These are phyloP conservation scores for Xerocomus nothofagi DNA, from an alignment of 1,284 basidiomycete species.

Conservation along the genomic window DNA sequence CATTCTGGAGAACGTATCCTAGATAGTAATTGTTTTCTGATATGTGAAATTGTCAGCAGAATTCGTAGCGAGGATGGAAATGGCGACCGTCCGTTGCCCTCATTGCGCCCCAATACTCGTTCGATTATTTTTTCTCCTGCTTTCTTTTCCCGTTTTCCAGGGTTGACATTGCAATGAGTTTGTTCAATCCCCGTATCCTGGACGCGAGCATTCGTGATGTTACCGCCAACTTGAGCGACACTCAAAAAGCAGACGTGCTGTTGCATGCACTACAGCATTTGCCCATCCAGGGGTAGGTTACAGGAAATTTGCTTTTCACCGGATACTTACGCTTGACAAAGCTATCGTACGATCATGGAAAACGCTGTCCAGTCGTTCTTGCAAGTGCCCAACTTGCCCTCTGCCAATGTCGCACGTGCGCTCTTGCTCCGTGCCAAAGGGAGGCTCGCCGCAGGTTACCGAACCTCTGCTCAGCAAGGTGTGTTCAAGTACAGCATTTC, in stretches of 20 bases:
- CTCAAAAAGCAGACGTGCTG: slow-evolving; percentile 62
- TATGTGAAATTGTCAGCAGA: too few species aligned
- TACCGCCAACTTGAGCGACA: slow-evolving; percentile 8
- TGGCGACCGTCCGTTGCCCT: slow-evolving; percentile 19
- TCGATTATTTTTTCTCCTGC: neutral
- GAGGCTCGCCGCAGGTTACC: slow-evolving; percentile 57
- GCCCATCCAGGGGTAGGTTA: slow-evolving; percentile 43
- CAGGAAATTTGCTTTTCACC: slow-evolving; percentile 27
- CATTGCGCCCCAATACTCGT: slow-evolving; percentile 8
- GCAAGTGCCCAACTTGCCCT: slow-evolving; percentile 51
- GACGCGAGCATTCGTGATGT: slow-evolving; percentile 18
- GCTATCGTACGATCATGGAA: slow-evolving; percentile 64
- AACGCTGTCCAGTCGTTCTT: slow-evolving; percentile 73
- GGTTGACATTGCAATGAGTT: slow-evolving; percentile 35
- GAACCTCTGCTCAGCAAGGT: slow-evolving; percentile 67
- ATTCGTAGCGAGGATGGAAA: too few species aligned
- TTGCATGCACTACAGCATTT: slow-evolving; percentile 60
- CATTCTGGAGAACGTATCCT: too few species aligned
- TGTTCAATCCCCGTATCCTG: slow-evolving; percentile 46
- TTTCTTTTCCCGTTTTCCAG: neutral
- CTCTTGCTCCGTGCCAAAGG: slow-evolving; percentile 63
- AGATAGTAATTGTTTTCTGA: too few species aligned
- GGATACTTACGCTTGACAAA: slow-evolving; percentile 25
- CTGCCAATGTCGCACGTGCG: slow-evolving; percentile 56
- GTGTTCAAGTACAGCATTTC: neutral